phyloP scores from a whole-genome alignment of 352 stramenopile species.

The Phytopythium montanum region DNA sequence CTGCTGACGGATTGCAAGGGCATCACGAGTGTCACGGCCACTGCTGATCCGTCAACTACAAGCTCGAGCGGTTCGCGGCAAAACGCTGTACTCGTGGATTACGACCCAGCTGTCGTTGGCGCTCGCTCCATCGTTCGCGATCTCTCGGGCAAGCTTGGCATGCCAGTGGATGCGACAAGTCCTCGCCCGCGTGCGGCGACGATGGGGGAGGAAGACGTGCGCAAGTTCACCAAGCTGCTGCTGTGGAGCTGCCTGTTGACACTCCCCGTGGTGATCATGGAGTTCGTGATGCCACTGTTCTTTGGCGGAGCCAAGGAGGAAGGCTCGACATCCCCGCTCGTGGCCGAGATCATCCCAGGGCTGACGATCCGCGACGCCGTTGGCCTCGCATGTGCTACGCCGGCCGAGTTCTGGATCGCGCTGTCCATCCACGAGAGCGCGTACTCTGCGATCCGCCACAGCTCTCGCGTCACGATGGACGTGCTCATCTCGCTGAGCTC shows the following conservation, averaged over 20 bases:
- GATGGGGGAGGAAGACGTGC: conserved; percentile 31
- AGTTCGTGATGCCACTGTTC: conserved; percentile 51
- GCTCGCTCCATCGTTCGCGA: conserved; percentile 35
- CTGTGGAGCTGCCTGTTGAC: conserved; percentile 54
- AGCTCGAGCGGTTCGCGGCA: conserved; percentile 1
- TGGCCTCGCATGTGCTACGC: conserved; percentile 59
- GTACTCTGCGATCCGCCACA: conserved; percentile 51
- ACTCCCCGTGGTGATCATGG: conserved; percentile 46
- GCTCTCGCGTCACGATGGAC: conserved; percentile 69
- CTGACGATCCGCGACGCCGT: conserved; percentile 52
- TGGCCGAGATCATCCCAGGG: conserved; percentile 25
- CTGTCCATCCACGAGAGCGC: conserved; percentile 73
- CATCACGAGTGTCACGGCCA: conserved; percentile 22
- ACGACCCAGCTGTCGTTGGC: conserved; percentile 37
- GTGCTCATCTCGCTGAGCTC: conserved; percentile 75
- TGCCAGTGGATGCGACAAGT: conserved; percentile 47
- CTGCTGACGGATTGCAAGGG: conserved; percentile 30
- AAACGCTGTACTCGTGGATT: conserved; percentile 31
- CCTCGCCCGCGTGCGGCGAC: conserved; percentile 38
- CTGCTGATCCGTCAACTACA: conserved; percentile 13
- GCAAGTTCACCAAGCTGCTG: conserved; percentile 41
- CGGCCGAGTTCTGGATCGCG: conserved; percentile 55
- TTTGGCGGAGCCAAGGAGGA: conserved; percentile 19
- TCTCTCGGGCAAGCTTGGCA: conserved; percentile 33
- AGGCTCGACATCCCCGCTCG: conserved; percentile 8